A percentile compares a stretch with the other conserved stretches of the same genome.
Evolutionary conservation across 108 stramenopile genomes (phyloP).

Genomic region (Aurantiochytrium sp.): DNA sequence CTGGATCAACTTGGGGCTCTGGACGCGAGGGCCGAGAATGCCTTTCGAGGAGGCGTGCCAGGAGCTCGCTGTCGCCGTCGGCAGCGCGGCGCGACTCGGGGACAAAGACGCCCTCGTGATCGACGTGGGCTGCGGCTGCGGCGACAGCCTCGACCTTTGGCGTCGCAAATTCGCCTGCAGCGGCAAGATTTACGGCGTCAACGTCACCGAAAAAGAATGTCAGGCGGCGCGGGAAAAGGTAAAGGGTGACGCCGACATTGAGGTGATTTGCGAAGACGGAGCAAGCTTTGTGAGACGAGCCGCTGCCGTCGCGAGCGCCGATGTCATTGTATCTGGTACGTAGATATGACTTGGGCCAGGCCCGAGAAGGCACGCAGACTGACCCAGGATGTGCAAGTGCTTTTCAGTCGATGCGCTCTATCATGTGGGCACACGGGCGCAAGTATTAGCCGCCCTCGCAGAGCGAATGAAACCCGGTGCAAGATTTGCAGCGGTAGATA

Average conservation of each 20-base stretch:
- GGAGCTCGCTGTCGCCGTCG: background rate
- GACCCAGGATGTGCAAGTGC: background rate
- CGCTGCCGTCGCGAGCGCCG: background rate
- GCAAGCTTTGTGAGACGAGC: background rate
- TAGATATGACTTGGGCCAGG: background rate
- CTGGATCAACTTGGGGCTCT: background rate
- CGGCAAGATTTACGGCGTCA: background rate
- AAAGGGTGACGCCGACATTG: background rate
- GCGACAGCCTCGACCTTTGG: background rate
- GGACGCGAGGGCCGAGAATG: background rate
- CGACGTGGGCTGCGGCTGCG: background rate
- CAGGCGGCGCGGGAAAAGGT: background rate
- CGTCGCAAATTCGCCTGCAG: background rate
- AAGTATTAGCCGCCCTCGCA: background rate
- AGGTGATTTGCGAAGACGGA: background rate
- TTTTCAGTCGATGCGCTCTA: background rate
- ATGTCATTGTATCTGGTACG: background rate
- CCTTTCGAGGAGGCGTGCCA: background rate
- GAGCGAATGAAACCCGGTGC: background rate
- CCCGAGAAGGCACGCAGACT: background rate
- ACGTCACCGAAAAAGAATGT: background rate
- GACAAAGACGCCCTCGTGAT: background rate
- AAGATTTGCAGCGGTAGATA: background rate
- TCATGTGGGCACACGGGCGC: background rate
- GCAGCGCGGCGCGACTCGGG: background rate